Evolutionary conservation across 78 protist genomes (phyloP).

Genomic region (Dictyostelium firmibasis): DNA sequence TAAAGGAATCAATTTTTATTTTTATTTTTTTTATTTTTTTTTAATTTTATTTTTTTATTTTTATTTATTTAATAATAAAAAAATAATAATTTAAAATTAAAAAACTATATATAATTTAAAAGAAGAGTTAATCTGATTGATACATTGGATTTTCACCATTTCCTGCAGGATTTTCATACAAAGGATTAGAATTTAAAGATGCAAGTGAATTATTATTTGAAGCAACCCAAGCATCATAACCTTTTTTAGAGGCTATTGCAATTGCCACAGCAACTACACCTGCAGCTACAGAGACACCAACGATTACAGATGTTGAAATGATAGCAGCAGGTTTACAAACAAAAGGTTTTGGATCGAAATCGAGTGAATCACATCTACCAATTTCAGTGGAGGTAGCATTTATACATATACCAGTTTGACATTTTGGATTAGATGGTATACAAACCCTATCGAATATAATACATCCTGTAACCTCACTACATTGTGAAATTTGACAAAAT

Average conservation of each 20-base stretch:
- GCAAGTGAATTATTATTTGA: background rate
- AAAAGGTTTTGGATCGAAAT: constrained; percentile 50
- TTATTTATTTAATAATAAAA: too few relatives aligned
- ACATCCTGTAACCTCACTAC: constrained; percentile 44
- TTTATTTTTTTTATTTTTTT: background rate
- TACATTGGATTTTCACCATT: background rate
- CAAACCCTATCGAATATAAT: background rate
- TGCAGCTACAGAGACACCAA: constrained; percentile 30
- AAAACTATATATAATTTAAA: background rate
- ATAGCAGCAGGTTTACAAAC: constrained; percentile 53
- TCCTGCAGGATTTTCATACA: constrained; percentile 21
- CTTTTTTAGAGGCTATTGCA: constrained; percentile 46
- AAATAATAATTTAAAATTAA: too few relatives aligned
- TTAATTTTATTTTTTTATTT: background rate
- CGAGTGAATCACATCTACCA: constrained; percentile 2
- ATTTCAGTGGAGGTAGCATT: background rate
- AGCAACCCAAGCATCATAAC: constrained; percentile 23
- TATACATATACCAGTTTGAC: constrained; percentile 44
- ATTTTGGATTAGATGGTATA: constrained; percentile 27
- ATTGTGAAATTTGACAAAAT: constrained; percentile 27
- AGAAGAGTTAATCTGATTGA: background rate
- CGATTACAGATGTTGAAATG: constrained; percentile 8
- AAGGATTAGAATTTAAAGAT: constrained; percentile 16
- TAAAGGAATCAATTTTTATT: too few relatives aligned
- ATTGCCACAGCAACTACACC: constrained; percentile 52